Conservation (phyloP, 2,329 filamentous ascomycete genomes). For the Neodidymelliopsis sp. region DNA sequence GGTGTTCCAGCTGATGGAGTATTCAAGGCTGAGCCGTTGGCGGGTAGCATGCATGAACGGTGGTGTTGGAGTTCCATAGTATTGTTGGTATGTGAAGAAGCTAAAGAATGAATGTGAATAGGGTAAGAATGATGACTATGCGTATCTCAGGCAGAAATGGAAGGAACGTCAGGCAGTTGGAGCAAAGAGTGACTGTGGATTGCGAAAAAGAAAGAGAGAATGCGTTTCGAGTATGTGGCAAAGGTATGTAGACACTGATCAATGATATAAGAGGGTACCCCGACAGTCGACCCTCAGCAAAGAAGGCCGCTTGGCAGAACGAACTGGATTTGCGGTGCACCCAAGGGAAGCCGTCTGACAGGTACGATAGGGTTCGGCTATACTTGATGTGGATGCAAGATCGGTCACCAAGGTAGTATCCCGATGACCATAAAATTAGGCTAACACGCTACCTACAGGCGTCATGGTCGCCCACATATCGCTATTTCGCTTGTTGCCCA, state of each 20-base stretch:
- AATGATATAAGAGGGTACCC: slow-evolving; percentile 43
- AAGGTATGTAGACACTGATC: slow-evolving; percentile 33
- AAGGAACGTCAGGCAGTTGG: slow-evolving; percentile 55
- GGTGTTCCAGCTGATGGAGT: slow-evolving; percentile 32
- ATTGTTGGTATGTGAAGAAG: slow-evolving; percentile 33
- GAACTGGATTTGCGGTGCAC: slow-evolving; percentile 33
- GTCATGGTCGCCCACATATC: slow-evolving; percentile 24
- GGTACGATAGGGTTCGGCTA: slow-evolving; percentile 42
- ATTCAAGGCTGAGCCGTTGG: slow-evolving; percentile 51
- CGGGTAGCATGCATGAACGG: slow-evolving; percentile 52
- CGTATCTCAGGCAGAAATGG: slow-evolving; percentile 37
- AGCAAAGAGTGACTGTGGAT: slow-evolving; percentile 55
- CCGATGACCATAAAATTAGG: slow-evolving; percentile 41
- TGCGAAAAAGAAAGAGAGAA: slow-evolving; percentile 33
- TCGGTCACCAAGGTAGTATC: slow-evolving; percentile 43
- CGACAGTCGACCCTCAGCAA: slow-evolving; percentile 29
- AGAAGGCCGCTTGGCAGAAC: slow-evolving; percentile 35
- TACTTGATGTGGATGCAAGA: slow-evolving; percentile 32
- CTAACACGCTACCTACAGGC: slow-evolving; percentile 42
- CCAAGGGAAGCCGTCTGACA: slow-evolving; percentile 32
- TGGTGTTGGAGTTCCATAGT: slow-evolving; percentile 45
- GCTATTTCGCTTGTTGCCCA: slow-evolving; percentile 42
- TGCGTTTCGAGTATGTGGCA: slow-evolving; percentile 32
- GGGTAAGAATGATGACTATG: slow-evolving; percentile 50
- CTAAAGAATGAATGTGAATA: slow-evolving; percentile 40